These are phyloP conservation scores for Eimeria tenella DNA, from an alignment of 169 alveolate genomes.

Conservation along the genomic window DNA sequence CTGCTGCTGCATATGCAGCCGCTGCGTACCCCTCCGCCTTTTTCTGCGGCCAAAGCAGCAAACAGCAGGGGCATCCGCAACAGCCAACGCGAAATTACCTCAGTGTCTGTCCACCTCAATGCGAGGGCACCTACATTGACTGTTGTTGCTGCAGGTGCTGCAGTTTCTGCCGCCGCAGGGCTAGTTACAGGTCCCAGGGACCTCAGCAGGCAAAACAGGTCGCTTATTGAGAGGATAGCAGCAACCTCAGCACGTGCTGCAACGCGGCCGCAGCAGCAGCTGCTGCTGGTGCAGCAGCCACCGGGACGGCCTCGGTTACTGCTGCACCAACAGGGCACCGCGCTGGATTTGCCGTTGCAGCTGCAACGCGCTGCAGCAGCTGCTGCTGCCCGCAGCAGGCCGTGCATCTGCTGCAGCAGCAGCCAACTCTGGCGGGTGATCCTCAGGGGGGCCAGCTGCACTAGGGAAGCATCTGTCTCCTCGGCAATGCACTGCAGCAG, in stretches of 20 bases:
- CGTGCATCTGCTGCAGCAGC: slow-evolving; percentile 36
- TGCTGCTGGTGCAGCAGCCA: slow-evolving; percentile 19
- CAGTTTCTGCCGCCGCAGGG: background rate
- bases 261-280: slow-evolving; percentile 58
- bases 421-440: slow-evolving; percentile 23
- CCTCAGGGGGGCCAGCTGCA: slow-evolving; percentile 45
- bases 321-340: slow-evolving; percentile 60
- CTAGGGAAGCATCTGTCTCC: slow-evolving; percentile 34
- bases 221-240: background rate
- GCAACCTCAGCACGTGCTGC: slow-evolving; percentile 44
- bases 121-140: slow-evolving; percentile 30
- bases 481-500: slow-evolving; percentile 65
- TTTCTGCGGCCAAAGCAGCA: background rate
- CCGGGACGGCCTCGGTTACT: background rate
- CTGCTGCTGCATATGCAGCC: slow-evolving; percentile 45
- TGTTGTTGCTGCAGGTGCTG: background rate
- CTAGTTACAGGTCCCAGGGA: background rate
- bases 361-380: slow-evolving; percentile 24
- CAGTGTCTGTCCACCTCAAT: slow-evolving; percentile 48
- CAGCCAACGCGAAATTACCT: slow-evolving; percentile 33
- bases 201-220: slow-evolving; percentile 24
- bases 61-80: slow-evolving; percentile 20
- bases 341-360: background rate
- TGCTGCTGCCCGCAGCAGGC: slow-evolving; percentile 44
- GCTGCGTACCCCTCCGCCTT: background rate